Conservation (phyloP, 257 asterid species). For the Salvia miltiorrhiza region DNA sequence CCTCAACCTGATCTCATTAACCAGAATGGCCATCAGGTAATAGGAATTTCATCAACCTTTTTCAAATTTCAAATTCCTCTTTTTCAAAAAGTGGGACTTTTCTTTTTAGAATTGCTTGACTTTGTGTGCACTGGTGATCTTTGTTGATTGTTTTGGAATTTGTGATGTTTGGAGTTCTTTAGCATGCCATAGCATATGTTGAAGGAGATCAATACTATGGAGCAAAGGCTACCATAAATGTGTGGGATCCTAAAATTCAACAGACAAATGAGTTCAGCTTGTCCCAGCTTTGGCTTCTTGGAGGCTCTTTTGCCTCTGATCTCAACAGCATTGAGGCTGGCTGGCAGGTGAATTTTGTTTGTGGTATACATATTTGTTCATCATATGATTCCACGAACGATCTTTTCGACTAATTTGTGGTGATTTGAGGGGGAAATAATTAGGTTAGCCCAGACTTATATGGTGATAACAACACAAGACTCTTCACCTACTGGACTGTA, state of each 20-base stretch:
- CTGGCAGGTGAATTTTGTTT: slow-evolving; percentile 57
- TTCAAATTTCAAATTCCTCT: not conserved
- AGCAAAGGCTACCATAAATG: slow-evolving; percentile 83
- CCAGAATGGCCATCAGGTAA: slow-evolving; percentile 89
- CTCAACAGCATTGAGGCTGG: slow-evolving; percentile 93
- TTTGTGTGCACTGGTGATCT: slow-evolving; percentile 1
- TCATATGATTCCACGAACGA: not conserved
- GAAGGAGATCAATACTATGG: slow-evolving; percentile 78
- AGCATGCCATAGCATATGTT: slow-evolving; percentile 85
- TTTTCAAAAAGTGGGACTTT: not conserved
- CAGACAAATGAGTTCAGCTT: slow-evolving; percentile 80
- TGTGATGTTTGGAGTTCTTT: slow-evolving; percentile 53
- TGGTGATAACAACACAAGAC: slow-evolving; percentile 81
- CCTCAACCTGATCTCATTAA: slow-evolving; percentile 55
- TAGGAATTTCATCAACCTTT: not conserved
- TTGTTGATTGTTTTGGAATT: slow-evolving; percentile 9
- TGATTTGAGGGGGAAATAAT: slow-evolving; percentile 10
- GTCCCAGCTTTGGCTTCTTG: slow-evolving; percentile 86
- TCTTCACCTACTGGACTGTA: slow-evolving; percentile 97
- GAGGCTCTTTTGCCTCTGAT: slow-evolving; percentile 71
- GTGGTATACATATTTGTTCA: not conserved
- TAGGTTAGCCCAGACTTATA: slow-evolving; percentile 91
- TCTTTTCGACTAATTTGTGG: not conserved
- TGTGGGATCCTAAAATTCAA: slow-evolving; percentile 82
- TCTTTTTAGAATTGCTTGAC: slow-evolving; percentile 8